Percentiles rank a stretch among this genome's conserved stretches.
phyloP scores from a whole-genome alignment of 371 early-diverging fungal species.

The Polyrhizophydium stewartii region DNA sequence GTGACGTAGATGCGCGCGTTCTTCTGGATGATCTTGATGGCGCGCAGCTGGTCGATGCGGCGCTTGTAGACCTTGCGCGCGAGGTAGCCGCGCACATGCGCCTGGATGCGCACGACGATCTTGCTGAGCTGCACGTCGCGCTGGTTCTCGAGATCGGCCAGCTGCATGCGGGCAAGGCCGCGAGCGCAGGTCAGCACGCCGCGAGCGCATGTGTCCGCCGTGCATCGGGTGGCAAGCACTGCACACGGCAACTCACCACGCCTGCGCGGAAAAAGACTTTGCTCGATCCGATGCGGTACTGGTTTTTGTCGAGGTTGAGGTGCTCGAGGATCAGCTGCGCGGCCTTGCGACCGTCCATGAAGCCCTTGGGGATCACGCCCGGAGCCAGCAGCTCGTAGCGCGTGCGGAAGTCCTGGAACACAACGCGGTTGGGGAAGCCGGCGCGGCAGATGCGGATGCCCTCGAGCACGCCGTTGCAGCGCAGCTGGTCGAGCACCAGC shows the following conservation, averaged over 20 bases:
- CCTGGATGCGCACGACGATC: constrained; percentile 84
- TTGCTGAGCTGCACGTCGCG: constrained; percentile 81
- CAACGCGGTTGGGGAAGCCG: constrained; percentile 95
- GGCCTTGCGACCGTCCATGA: constrained; percentile 84
- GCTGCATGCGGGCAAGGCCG: constrained; percentile 33
- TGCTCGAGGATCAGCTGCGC: constrained; percentile 71
- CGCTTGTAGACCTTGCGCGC: constrained; percentile 68
- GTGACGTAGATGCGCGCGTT: constrained; percentile 85
- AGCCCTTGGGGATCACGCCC: constrained; percentile 69
- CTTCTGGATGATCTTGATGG: constrained; percentile 86
- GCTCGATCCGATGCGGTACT: constrained; percentile 90
- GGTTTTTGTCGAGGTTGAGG: constrained; percentile 65
- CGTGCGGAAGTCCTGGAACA: constrained; percentile 93
- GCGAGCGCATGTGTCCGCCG: no score
- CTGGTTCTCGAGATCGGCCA: constrained; percentile 95
- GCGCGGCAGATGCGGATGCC: constrained; percentile 98
- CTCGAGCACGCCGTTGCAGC: constrained; percentile 99
- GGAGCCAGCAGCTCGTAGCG: constrained; percentile 93
- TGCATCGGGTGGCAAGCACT: no score
- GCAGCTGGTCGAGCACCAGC: constrained; percentile 92
- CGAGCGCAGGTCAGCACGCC: no score
- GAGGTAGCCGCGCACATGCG: constrained; percentile 79
- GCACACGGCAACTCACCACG: constrained; percentile 67
- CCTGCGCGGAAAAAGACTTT: constrained; percentile 99
- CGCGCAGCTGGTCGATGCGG: constrained; percentile 72